These are phyloP conservation scores for Fusarium sp. DNA, from an alignment of 2,329 filamentous ascomycete genomes.

Conservation along the genomic window DNA sequence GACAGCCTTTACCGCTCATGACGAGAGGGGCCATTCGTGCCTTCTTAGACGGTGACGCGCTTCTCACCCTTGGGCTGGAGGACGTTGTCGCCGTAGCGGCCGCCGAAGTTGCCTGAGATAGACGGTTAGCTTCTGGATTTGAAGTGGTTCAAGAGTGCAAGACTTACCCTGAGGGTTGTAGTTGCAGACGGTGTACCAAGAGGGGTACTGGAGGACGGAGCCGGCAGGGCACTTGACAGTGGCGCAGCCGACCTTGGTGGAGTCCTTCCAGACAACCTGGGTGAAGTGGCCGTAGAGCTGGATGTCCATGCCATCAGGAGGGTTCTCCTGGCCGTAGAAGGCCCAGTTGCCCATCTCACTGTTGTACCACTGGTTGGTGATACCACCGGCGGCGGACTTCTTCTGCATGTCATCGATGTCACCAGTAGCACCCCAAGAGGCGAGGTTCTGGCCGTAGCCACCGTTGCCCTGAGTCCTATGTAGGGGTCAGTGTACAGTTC, in stretches of 20 bases:
- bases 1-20: slow-evolving; percentile 28
- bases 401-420: slow-evolving; percentile 55
- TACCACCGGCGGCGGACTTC: slow-evolving; percentile 71
- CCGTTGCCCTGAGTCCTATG: slow-evolving; percentile 66
- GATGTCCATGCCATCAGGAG: slow-evolving; percentile 72
- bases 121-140: too few species aligned
- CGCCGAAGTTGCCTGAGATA: slow-evolving; percentile 57
- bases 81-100: slow-evolving; percentile 64
- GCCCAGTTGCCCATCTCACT: slow-evolving; percentile 73
- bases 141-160: background rate
- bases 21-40: background rate
- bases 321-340: slow-evolving; percentile 68
- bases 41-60: slow-evolving; percentile 43
- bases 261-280: slow-evolving; percentile 57
- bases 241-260: slow-evolving; percentile 63
- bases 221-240: slow-evolving; percentile 75
- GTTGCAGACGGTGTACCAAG: slow-evolving; percentile 91
- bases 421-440: slow-evolving; percentile 65
- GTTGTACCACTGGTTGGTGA: slow-evolving; percentile 92
- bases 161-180: slow-evolving; percentile 79
- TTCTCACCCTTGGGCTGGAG: slow-evolving; percentile 50
- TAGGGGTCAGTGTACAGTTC: slow-evolving; percentile 47
- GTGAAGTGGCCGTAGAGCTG: slow-evolving; percentile 70
- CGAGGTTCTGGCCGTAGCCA: slow-evolving; percentile 93
- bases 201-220: slow-evolving; percentile 61